Percentiles rank a stretch among this genome's conserved stretches.
Conservation (phyloP, 257 asterid species). For the Forsythia viridissima region DNA sequence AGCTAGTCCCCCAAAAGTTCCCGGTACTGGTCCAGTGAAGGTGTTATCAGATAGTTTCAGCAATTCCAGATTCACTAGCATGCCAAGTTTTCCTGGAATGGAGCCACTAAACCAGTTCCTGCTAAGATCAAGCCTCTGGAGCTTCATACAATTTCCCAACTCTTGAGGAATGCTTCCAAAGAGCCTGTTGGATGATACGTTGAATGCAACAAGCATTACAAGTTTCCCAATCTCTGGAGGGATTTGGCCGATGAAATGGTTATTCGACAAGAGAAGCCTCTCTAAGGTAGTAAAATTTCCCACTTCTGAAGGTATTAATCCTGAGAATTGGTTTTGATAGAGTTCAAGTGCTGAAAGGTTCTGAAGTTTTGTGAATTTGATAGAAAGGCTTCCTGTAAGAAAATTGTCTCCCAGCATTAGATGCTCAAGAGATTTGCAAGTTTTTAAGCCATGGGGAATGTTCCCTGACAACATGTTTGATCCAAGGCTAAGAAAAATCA, state of each 20-base stretch:
- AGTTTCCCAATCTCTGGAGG: slow-evolving; percentile 82
- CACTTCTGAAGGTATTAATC: slow-evolving; percentile 62
- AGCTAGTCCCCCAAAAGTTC: slow-evolving; percentile 59
- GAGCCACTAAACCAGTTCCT: slow-evolving; percentile 56
- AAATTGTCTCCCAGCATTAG: slow-evolving; percentile 83
- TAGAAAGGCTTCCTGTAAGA: slow-evolving; percentile 73
- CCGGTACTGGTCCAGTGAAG: slow-evolving; percentile 62
- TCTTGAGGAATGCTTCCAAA: slow-evolving; percentile 64
- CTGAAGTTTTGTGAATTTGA: slow-evolving; percentile 59
- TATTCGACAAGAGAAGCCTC: slow-evolving; percentile 69
- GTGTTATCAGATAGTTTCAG: slow-evolving; percentile 72
- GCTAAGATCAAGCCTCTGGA: slow-evolving; percentile 87
- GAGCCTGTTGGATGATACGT: slow-evolving; percentile 66
- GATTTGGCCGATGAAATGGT: slow-evolving; percentile 63
- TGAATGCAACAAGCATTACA: slow-evolving; percentile 73
- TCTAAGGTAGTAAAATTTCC: slow-evolving; percentile 62
- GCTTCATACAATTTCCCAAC: slow-evolving; percentile 69
- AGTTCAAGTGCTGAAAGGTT: slow-evolving; percentile 88
- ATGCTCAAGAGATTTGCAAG: slow-evolving; percentile 73
- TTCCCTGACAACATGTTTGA: slow-evolving; percentile 71
- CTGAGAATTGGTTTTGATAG: slow-evolving; percentile 64
- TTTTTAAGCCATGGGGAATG: slow-evolving; percentile 71
- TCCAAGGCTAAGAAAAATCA: slow-evolving; percentile 73
- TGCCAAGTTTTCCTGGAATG: slow-evolving; percentile 63
- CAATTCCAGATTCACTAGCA: slow-evolving; percentile 70